Evolutionary conservation across 192 early-diverging fungal species (phyloP).

Genomic region (Dissophora ornata): DNA sequence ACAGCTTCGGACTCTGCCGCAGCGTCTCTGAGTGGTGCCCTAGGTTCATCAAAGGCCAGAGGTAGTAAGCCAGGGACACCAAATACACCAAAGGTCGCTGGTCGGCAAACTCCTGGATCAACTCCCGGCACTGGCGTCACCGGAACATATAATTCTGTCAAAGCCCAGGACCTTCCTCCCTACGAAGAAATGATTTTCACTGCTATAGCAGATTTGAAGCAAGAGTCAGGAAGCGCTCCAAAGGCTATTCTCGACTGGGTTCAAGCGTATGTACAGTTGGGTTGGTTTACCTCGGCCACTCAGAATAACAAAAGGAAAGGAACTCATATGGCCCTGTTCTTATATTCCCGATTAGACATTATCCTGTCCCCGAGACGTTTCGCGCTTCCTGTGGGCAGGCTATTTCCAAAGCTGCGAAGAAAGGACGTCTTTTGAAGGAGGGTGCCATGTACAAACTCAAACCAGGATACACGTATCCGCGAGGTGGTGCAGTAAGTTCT

Average conservation of each 20-base stretch:
- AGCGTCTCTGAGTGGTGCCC: not conserved
- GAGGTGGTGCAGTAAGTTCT: constrained; percentile 28
- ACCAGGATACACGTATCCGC: constrained; percentile 56
- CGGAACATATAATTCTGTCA: constrained; percentile 21
- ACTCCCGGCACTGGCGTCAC: constrained; percentile 9
- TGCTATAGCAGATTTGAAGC: constrained; percentile 53
- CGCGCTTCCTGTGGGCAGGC: constrained; percentile 60
- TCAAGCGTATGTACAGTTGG: constrained; percentile 39
- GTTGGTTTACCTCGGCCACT: not conserved
- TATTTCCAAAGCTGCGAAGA: constrained; percentile 61
- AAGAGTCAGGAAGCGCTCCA: constrained; percentile 56
- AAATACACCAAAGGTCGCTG: constrained; percentile 2
- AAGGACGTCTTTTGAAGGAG: constrained; percentile 58
- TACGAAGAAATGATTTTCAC: constrained; percentile 67
- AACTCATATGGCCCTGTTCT: too few species aligned
- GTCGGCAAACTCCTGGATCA: constrained; percentile 17
- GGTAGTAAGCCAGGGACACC: constrained; percentile 27
- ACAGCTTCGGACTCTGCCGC: not conserved
- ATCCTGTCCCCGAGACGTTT: constrained; percentile 58
- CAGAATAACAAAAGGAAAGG: not conserved
- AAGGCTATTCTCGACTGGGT: constrained; percentile 61
- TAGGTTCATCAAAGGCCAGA: not conserved
- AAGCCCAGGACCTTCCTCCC: constrained; percentile 54
- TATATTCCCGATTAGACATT: constrained; percentile 45
- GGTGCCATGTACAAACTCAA: constrained; percentile 60